Evolutionary conservation across 352 stramenopile genomes (phyloP).

Genomic region (Globisporangium viniferum): DNA sequence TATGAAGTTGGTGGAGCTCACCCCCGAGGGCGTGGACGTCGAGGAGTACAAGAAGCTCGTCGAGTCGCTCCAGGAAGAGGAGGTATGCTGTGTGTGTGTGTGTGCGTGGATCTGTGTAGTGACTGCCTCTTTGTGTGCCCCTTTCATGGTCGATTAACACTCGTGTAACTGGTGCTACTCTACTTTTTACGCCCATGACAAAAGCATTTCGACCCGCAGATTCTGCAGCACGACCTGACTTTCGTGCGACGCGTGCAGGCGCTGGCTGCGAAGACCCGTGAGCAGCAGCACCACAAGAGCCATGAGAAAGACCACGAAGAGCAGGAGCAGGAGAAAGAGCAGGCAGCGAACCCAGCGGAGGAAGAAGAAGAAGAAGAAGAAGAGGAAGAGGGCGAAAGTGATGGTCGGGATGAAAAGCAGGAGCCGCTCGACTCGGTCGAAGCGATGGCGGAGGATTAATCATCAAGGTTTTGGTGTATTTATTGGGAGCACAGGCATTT

Average conservation of each 20-base stretch:
- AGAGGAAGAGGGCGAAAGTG: not conserved
- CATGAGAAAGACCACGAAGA: conserved; percentile 12
- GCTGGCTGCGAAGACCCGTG: conserved; percentile 43
- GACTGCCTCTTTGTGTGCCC: not conserved
- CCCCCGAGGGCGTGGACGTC: conserved; percentile 13
- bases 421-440: not conserved
- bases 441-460: not conserved
- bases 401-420: not conserved
- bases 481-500: not conserved
- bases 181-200: conserved; percentile 13
- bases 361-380: not conserved
- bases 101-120: not conserved
- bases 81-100: conserved; percentile 21
- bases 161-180: not conserved
- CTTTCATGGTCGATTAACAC: not conserved
- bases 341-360: not conserved
- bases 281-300: conserved; percentile 24
- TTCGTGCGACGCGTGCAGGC: conserved; percentile 59
- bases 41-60: conserved; percentile 52
- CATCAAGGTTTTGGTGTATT: not conserved
- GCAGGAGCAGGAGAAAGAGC: not conserved
- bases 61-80: conserved; percentile 41
- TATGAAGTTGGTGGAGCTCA: not conserved
- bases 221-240: conserved; percentile 47
- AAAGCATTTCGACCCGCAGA: conserved; percentile 40